Evolutionary conservation across 495 filamentous ascomycete genomes (phyloP), one percentile per base, ranked within the genome.

Genomic region (Neurospora sp.): DNA sequence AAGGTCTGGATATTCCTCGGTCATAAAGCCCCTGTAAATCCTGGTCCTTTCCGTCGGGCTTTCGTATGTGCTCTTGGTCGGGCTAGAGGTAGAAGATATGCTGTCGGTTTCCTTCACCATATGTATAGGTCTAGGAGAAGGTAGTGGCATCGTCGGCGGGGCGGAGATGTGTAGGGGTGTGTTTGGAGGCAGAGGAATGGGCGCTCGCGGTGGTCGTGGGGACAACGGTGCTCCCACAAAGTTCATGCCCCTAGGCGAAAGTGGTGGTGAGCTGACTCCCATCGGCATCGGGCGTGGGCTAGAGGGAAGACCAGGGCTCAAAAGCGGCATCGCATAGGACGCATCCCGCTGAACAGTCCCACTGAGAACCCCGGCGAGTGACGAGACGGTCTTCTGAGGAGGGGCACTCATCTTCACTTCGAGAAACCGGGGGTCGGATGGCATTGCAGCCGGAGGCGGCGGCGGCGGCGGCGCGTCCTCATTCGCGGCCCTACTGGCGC

Each of bases 221-320:
- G 93, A 93, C 14, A 93, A 84, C 14, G 93, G 92, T 31, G 90
- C 73, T 3, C 87, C 88, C 0, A 87, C 77, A 44, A 89, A 84
- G 41, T 76, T 86, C 61, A 84, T 77, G 20, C 76, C 81, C 70
- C 87, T 83, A 12, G 93, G 89, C 42, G 93, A 91, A 76, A 90
- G 82, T 20, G 91, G 89, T 44, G 90, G 87, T n/a, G 91, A 90
- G 45, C 73, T 91, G 71, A 91, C 82, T 16, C 93, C 92, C 70
- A 87, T 89, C 69, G 88, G 88, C 75, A 89, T 89, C n/a, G 96
- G 96, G 70, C 95, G 87, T 35, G 96, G 96, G 77, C 96, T 98
- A 39, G 91, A 82, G 1, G 96, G 96, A 68, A 99, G 83, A 35
- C 96, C 96, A 27, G 95, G 93, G 72, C 93, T 97, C 83, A 94